A percentile compares a stretch with the other conserved stretches of the same genome.
Evolutionary conservation across 129 eudicot species (phyloP).

Genomic region (Mikania micrantha): DNA sequence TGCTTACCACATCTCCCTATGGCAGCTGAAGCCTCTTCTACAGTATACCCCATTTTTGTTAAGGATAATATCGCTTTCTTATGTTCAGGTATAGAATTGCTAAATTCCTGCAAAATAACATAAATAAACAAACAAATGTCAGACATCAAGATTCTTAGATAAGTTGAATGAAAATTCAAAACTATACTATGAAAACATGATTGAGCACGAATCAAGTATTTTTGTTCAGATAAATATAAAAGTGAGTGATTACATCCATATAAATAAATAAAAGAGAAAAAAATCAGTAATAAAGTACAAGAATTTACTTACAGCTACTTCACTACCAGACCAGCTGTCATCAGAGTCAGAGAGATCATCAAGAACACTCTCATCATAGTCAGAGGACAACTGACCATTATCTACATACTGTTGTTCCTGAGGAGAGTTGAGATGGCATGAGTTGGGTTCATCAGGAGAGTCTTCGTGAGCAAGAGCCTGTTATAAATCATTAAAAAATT

Average conservation of each 20-base stretch:
- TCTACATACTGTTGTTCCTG: constrained; percentile 34
- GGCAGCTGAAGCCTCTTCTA: constrained; percentile 68
- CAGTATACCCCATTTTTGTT: constrained; percentile 59
- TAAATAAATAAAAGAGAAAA: neutral
- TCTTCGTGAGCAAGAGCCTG: constrained; percentile 59
- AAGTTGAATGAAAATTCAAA: neutral
- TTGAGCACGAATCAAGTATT: neutral
- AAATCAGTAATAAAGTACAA: constrained; percentile 1
- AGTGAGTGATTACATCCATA: neutral
- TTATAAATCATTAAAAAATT: constrained; percentile 16
- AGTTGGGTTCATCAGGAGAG: constrained; percentile 37
- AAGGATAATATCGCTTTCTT: constrained; percentile 40
- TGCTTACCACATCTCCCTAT: constrained; percentile 82
- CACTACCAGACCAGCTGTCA: constrained; percentile 46
- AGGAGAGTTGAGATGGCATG: constrained; percentile 20
- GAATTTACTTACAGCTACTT: constrained; percentile 35
- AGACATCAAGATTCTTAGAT: constrained; percentile 5
- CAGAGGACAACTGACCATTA: constrained; percentile 59
- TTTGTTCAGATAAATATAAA: neutral
- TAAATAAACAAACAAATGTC: neutral
- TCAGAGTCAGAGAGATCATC: constrained; percentile 68
- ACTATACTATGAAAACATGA: neutral
- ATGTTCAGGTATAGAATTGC: constrained; percentile 34
- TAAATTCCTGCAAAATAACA: constrained; percentile 46
- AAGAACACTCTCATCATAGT: constrained; percentile 48